Evolutionary conservation across 805 yeast genomes (phyloP).

Genomic region (Suhomyces canberraensis): DNA sequence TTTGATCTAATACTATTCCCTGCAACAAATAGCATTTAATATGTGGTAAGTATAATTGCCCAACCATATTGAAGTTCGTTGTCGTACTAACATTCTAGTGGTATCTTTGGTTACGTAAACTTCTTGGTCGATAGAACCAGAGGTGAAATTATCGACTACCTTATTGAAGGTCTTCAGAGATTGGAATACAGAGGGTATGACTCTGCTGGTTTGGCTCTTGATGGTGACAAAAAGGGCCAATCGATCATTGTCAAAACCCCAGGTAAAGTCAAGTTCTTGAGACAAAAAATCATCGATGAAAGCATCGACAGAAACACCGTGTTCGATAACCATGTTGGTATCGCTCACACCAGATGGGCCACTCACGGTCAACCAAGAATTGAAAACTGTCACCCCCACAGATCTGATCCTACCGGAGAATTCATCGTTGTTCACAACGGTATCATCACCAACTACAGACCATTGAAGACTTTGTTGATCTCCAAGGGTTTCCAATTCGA

Average conservation of each 20-base stretch:
- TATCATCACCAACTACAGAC: constrained; percentile 94
- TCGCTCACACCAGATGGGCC: constrained; percentile 99
- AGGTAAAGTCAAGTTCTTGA: constrained; percentile 87
- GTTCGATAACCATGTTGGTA: constrained; percentile 86
- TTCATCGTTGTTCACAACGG: constrained; percentile 96
- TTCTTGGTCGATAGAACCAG: constrained; percentile 87
- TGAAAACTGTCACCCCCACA: constrained; percentile 92
- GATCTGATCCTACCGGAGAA: constrained; percentile 79
- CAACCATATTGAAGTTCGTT: no score
- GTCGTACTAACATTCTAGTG: constrained; percentile 48
- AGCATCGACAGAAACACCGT: constrained; percentile 58
- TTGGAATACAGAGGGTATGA: constrained; percentile 98
- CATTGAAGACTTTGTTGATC: constrained; percentile 74
- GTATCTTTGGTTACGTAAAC: constrained; percentile 97
- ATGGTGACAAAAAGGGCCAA: constrained; percentile 76
- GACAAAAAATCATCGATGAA: constrained; percentile 52
- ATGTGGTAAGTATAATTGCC: no score
- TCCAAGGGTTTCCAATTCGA: constrained; percentile 81
- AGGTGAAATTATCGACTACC: constrained; percentile 87
- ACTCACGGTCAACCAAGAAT: constrained; percentile 94
- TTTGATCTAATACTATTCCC: no score
- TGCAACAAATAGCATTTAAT: no score
- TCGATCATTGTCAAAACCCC: constrained; percentile 75
- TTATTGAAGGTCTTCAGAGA: constrained; percentile 79
- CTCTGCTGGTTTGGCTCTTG: constrained; percentile 94